Conservation (phyloP, 805 yeast genomes). For the Lipomyces mesembrius region DNA sequence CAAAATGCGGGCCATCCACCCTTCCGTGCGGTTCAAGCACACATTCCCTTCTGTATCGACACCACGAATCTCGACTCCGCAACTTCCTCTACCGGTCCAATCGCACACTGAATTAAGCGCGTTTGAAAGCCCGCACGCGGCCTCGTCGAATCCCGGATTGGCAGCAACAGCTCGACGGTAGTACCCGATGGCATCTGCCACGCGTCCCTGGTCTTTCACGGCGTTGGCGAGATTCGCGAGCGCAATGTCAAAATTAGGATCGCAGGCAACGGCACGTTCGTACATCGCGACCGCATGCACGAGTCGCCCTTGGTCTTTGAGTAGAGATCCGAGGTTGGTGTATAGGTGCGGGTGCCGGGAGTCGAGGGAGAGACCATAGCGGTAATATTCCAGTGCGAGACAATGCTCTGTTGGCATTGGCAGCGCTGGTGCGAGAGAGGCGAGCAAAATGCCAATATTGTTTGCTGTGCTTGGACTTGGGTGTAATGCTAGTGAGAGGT, state of each 20-base stretch:
- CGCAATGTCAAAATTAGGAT: conserved; percentile 44
- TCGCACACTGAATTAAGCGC: conserved; percentile 43
- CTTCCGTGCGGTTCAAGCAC: conserved; percentile 33
- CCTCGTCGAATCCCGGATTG: conserved; percentile 44
- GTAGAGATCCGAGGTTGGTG: conserved; percentile 45
- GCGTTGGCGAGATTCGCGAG: conserved; percentile 45
- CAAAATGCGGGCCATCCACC: conserved; percentile 42
- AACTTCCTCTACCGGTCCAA: conserved; percentile 44
- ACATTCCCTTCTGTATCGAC: conserved; percentile 41
- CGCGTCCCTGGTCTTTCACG: conserved; percentile 43
- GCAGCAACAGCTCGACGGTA: conserved; percentile 43
- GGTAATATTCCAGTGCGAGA: conserved; percentile 43
- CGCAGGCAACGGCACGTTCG: conserved; percentile 43
- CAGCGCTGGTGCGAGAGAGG: conserved; percentile 35
- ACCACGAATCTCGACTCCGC: conserved; percentile 40
- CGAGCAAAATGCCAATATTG: conserved; percentile 45
- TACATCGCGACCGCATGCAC: conserved; percentile 43
- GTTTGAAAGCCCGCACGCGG: conserved; percentile 44
- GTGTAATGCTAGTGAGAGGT: conserved; percentile 42
- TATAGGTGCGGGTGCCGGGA: conserved; percentile 46
- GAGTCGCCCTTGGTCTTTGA: conserved; percentile 43
- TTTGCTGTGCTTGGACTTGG: conserved; percentile 45
- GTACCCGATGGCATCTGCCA: conserved; percentile 43
- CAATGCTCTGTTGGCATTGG: conserved; percentile 31
- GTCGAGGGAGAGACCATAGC: conserved; percentile 43